Evolutionary conservation across 768 basidiomycete genomes (phyloP).

Genomic region (Boletus insuetus): DNA sequence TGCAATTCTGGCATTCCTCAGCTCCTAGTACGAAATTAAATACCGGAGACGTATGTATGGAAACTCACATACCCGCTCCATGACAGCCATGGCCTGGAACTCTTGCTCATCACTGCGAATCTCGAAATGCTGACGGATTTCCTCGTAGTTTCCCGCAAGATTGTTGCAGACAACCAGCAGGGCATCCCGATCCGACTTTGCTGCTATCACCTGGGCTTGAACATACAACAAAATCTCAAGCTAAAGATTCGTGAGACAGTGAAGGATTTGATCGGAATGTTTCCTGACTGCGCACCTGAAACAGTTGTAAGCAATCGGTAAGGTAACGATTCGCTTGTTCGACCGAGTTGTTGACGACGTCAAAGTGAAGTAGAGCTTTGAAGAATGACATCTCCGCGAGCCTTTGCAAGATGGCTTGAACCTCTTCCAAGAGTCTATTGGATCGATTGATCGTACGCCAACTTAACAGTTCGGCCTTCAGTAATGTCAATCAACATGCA

Average conservation of each 20-base stretch:
- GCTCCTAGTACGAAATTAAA: not conserved
- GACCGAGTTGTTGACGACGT: not conserved
- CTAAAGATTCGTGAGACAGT: not conserved
- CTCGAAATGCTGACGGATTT: not conserved
- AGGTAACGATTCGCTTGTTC: not conserved
- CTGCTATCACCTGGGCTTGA: not conserved
- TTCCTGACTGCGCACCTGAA: not conserved
- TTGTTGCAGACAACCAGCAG: not conserved
- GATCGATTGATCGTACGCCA: not conserved
- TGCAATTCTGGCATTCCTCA: not conserved
- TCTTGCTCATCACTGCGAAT: not conserved
- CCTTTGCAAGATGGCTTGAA: not conserved
- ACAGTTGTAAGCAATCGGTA: not conserved
- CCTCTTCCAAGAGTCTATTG: slow-evolving; percentile 1
- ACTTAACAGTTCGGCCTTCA: not conserved
- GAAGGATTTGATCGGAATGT: not conserved
- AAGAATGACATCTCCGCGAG: slow-evolving; percentile 4
- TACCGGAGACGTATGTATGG: not conserved
- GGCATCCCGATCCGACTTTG: not conserved
- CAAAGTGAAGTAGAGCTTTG: slow-evolving; percentile 3
- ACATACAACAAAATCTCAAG: not conserved
- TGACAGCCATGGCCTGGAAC: slow-evolving; percentile 1
- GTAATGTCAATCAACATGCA: not conserved
- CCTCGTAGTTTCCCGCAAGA: not conserved
- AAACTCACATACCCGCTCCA: slow-evolving; percentile 1